These are phyloP conservation scores for Tricholoma sp. DNA, from an alignment of 768 basidiomycete species.

Conservation along the genomic window DNA sequence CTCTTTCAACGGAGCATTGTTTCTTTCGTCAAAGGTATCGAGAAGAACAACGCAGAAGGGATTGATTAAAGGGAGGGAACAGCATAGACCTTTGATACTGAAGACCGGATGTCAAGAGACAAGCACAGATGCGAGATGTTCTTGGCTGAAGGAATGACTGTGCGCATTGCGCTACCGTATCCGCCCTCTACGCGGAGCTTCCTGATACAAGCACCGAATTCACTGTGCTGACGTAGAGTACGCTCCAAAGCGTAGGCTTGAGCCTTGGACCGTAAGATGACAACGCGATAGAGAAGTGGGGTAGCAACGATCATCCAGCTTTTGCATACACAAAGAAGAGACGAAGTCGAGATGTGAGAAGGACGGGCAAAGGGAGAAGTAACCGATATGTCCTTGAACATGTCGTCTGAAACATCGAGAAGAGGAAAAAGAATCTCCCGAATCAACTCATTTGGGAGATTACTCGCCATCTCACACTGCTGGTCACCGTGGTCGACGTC, in stretches of 20 bases:
- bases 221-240: constrained; percentile 9
- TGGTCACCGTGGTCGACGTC: too few species aligned
- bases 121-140: neutral
- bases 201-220: constrained; percentile 17
- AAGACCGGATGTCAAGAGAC: neutral
- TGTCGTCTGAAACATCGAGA: constrained; percentile 8
- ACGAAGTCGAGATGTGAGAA: constrained; percentile 6
- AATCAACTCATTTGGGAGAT: constrained; percentile 7
- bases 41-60: neutral
- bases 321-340: constrained; percentile 20
- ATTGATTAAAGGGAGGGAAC: neutral
- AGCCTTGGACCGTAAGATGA: constrained; percentile 18
- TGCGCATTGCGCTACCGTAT: constrained; percentile 8
- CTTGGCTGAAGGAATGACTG: neutral
- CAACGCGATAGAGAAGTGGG: constrained; percentile 18
- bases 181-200: constrained; percentile 22
- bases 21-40: too few species aligned
- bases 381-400: constrained; percentile 3
- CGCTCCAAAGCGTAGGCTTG: constrained; percentile 16
- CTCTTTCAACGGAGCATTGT: too few species aligned
- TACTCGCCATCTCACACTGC: neutral
- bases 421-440: constrained; percentile 7
- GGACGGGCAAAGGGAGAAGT: constrained; percentile 3
- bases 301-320: constrained; percentile 20
- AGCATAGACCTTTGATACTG: neutral